Evolutionary conservation across 2,329 filamentous ascomycete species (phyloP).

Genomic region (Cadophora luteo-olivacea): DNA sequence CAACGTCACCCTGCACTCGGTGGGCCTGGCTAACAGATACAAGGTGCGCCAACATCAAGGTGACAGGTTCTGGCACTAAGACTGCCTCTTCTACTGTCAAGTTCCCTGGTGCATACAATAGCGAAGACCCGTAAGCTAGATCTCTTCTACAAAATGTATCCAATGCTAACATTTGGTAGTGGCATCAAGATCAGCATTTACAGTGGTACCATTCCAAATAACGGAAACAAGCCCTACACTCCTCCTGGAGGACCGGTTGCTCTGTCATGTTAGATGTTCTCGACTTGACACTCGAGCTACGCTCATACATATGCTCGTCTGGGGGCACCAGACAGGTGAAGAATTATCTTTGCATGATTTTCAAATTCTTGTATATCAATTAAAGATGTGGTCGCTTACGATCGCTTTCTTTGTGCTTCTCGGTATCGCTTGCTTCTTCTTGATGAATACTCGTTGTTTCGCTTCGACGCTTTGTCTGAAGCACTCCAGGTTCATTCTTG

Average conservation of each 20-base stretch:
- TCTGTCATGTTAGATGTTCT: conserved; percentile 37
- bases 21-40: conserved; percentile 44
- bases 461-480: background rate
- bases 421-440: background rate
- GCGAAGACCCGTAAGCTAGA: conserved; percentile 51
- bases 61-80: conserved; percentile 52
- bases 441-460: background rate
- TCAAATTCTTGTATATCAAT: background rate
- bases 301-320: background rate
- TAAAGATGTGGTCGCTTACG: background rate
- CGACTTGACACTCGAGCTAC: background rate
- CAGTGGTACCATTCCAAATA: conserved; percentile 47
- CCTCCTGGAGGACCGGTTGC: conserved; percentile 49
- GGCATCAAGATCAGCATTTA: conserved; percentile 46
- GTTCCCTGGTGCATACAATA: conserved; percentile 56
- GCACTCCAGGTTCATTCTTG: background rate
- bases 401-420: background rate
- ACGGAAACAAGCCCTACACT: conserved; percentile 51
- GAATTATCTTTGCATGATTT: background rate
- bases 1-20: conserved; percentile 7
- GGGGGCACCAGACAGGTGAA: too few species aligned
- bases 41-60: conserved; percentile 52
- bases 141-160: background rate
- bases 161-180: conserved; percentile 41
- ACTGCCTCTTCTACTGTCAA: conserved; percentile 49